Percentiles rank a stretch among this genome's conserved stretches.
Conservation (phyloP, 371 early-diverging fungal species). For the Quaeritorhiza haematococci region DNA sequence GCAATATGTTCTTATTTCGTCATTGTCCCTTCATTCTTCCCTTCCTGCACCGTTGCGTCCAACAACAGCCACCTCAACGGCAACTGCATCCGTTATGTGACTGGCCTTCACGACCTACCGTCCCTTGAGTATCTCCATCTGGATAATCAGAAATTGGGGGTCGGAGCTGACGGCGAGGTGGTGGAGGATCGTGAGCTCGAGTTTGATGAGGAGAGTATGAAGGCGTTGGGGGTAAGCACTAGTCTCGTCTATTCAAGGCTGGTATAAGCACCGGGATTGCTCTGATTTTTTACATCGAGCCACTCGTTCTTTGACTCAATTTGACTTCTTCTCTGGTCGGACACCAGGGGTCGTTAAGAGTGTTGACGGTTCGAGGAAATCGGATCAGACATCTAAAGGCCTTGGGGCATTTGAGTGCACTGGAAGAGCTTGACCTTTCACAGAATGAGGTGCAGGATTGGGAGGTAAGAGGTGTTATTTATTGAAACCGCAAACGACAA, state of each 20-base stretch:
- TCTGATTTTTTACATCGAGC: no score
- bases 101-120: slow-evolving; percentile 20
- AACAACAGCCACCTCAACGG: slow-evolving; percentile 23
- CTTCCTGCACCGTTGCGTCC: background rate
- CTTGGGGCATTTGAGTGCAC: slow-evolving; percentile 5
- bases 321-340: background rate
- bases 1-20: no score
- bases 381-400: slow-evolving; percentile 12
- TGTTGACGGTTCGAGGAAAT: slow-evolving; percentile 21
- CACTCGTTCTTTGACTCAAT: no score
- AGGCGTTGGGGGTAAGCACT: slow-evolving; percentile 12
- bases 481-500: background rate
- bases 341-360: slow-evolving; percentile 12
- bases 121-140: slow-evolving; percentile 29
- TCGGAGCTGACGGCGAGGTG: no score
- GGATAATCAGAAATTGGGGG: slow-evolving; percentile 24
- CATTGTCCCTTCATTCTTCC: no score
- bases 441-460: slow-evolving; percentile 17
- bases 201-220: slow-evolving; percentile 23
- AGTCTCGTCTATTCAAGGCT: no score
- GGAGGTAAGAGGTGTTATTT: slow-evolving; percentile 10
- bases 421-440: slow-evolving; percentile 22
- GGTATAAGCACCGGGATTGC: no score
- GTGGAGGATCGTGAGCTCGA: no score
- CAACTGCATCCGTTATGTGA: slow-evolving; percentile 23